These are phyloP conservation scores for Pestalotiopsis sp. DNA, from an alignment of 2,329 filamentous ascomycete genomes.

Conservation along the genomic window DNA sequence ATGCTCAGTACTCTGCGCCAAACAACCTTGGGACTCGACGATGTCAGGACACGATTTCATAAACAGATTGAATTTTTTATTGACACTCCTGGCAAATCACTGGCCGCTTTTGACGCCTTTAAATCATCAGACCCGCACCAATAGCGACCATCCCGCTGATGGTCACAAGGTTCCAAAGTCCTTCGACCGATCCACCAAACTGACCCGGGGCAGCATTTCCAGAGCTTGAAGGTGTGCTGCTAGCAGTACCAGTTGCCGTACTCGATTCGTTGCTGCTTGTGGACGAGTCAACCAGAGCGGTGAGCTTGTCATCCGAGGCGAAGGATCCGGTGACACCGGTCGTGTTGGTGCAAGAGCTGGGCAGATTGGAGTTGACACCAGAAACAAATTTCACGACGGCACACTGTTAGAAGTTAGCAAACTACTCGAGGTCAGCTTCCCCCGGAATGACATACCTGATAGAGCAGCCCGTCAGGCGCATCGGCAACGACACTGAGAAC, in stretches of 20 bases:
- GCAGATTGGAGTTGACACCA: slow-evolving; percentile 33
- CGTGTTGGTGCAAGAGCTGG: slow-evolving; percentile 40
- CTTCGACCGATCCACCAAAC: slow-evolving; percentile 1
- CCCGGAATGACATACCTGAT: slow-evolving; percentile 45
- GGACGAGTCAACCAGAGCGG: slow-evolving; percentile 27
- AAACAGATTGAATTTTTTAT: background rate
- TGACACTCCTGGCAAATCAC: background rate
- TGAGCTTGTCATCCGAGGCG: slow-evolving; percentile 31
- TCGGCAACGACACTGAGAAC: slow-evolving; percentile 54
- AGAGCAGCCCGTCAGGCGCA: slow-evolving; percentile 58
- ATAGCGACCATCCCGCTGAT: slow-evolving; percentile 6
- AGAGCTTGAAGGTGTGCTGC: slow-evolving; percentile 2
- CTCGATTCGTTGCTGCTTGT: background rate
- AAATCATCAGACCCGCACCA: slow-evolving; percentile 5
- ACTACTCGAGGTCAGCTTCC: background rate
- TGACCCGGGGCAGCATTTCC: background rate
- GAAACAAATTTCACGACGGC: slow-evolving; percentile 57
- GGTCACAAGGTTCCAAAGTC: background rate
- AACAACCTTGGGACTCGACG: too few relatives aligned
- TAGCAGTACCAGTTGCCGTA: background rate
- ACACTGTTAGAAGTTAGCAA: slow-evolving; percentile 43
- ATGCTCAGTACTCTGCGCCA: too few relatives aligned
- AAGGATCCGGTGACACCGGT: slow-evolving; percentile 35
- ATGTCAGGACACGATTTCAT: too few relatives aligned
- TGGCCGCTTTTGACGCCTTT: background rate